A percentile compares a stretch with the other conserved stretches of the same genome.
Evolutionary conservation across 306 rosid species (phyloP).

Genomic region (Glycine latifolia): DNA sequence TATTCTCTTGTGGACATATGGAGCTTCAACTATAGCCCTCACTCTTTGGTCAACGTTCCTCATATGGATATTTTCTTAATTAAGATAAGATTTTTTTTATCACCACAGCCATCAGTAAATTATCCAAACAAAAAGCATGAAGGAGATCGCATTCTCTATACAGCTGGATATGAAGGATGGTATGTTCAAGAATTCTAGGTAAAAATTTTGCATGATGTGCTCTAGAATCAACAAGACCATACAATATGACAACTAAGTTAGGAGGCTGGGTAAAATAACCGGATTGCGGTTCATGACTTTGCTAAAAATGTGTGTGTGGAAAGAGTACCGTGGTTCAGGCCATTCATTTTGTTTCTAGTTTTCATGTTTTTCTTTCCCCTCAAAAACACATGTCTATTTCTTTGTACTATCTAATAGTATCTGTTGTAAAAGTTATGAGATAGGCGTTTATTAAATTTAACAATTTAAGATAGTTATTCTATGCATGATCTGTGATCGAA

Average conservation of each 20-base stretch:
- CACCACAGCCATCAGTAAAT: neutral
- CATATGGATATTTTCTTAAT: constrained; percentile 64
- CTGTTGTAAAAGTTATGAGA: neutral
- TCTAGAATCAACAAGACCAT: neutral
- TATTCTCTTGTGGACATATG: constrained; percentile 79
- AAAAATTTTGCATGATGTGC: neutral
- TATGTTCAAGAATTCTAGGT: neutral
- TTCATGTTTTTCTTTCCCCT: neutral
- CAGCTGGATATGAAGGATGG: neutral
- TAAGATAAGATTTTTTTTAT: constrained; percentile 6
- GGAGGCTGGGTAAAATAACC: neutral
- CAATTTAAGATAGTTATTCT: neutral
- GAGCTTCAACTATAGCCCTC: constrained; percentile 70
- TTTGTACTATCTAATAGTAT: neutral
- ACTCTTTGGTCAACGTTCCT: constrained; percentile 80
- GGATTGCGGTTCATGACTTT: no score
- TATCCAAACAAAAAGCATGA: neutral
- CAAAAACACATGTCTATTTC: neutral
- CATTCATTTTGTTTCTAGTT: constrained; percentile 1
- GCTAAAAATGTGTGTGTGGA: neutral
- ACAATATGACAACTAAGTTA: neutral
- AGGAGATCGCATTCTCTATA: constrained; percentile 12
- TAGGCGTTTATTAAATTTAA: neutral
- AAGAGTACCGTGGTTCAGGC: neutral
- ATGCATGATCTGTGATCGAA: neutral